Evolutionary conservation across 345 rosid species (phyloP).

Genomic region (Sisymbrium irio): DNA sequence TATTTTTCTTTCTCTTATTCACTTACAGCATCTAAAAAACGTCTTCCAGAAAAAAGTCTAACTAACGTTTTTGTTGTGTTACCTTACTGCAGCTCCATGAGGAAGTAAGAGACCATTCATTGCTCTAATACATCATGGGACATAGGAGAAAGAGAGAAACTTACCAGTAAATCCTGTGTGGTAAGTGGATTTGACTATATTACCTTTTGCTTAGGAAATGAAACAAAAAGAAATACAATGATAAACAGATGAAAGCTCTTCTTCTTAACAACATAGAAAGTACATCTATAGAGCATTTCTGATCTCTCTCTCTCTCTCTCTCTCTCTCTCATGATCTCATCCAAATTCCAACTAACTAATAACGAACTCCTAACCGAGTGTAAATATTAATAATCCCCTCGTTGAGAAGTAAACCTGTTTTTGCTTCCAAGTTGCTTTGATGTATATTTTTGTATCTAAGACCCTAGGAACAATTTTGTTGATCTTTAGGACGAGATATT

Average conservation of each 20-base stretch:
- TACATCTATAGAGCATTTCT: no score
- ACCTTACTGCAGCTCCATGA: constrained; percentile 14
- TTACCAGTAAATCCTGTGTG: neutral
- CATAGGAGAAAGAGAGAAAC: neutral
- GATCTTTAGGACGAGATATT: no score
- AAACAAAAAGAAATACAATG: neutral
- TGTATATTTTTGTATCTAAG: no score
- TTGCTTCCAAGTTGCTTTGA: no score
- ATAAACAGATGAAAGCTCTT: constrained; percentile 3
- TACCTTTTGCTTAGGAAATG: neutral
- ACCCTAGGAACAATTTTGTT: no score
- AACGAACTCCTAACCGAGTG: neutral
- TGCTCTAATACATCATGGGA: neutral
- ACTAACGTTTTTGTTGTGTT: neutral
- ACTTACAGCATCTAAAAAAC: neutral
- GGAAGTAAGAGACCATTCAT: neutral
- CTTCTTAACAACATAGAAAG: neutral
- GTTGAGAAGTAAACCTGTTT: no score
- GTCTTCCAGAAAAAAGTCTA: neutral
- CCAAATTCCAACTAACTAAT: neutral
- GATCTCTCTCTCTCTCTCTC: no score
- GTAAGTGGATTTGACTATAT: neutral
- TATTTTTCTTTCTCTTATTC: neutral
- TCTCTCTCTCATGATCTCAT: neutral
- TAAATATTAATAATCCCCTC: neutral